Conservation (phyloP, 805 yeast genomes). For the Schizosaccharomyces japonicus region DNA sequence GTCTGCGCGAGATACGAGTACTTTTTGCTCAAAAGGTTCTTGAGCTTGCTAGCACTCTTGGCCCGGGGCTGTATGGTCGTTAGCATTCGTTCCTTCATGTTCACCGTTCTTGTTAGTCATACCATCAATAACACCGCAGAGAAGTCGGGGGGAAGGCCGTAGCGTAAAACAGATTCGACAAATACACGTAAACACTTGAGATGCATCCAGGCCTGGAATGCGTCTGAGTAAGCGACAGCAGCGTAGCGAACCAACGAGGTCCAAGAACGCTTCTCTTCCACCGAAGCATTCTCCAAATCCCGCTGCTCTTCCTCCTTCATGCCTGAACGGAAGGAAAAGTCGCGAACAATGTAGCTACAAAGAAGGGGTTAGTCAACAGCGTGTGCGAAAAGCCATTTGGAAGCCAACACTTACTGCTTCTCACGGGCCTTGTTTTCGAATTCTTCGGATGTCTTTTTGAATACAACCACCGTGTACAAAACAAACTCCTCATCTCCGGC, state of each 20-base stretch:
- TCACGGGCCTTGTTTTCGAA: conserved; percentile 57
- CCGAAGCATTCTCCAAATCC: conserved; percentile 55
- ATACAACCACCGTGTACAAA: conserved; percentile 57
- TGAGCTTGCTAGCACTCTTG: neutral
- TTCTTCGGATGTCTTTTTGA: conserved; percentile 54
- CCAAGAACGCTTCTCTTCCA: conserved; percentile 31
- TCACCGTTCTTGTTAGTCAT: neutral
- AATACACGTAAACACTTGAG: conserved; percentile 66
- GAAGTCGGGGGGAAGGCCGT: conserved; percentile 89
- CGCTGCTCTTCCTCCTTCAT: conserved; percentile 43
- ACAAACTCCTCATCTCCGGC: conserved; percentile 49
- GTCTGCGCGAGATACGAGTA: neutral
- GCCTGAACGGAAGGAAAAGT: conserved; percentile 66
- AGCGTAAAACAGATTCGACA: conserved; percentile 82
- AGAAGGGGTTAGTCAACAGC: neutral
- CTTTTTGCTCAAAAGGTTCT: neutral
- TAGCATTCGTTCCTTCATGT: neutral
- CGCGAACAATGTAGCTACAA: conserved; percentile 23
- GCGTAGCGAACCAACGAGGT: conserved; percentile 65
- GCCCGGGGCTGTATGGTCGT: neutral
- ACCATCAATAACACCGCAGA: conserved; percentile 24
- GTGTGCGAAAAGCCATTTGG: neutral
- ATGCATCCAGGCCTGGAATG: conserved; percentile 71
- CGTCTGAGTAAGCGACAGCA: conserved; percentile 72
- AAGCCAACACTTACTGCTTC: conserved; percentile 43